Conservation (phyloP, 345 rosid species). For the Brassica incana region DNA sequence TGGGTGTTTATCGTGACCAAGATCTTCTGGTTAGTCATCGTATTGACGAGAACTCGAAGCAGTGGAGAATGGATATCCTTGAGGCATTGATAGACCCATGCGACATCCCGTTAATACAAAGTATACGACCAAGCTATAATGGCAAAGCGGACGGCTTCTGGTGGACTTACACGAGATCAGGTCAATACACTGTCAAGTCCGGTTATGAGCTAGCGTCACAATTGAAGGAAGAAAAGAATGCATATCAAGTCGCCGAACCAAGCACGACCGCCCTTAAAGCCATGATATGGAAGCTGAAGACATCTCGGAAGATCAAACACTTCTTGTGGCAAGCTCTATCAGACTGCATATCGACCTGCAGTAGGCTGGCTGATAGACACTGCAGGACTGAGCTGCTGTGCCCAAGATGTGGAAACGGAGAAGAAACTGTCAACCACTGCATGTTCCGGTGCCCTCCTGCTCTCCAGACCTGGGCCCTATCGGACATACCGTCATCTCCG, state of each 20-base stretch:
- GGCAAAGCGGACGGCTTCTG: not conserved
- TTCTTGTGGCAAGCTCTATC: not conserved
- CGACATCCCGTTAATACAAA: not conserved
- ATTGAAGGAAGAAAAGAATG: no score
- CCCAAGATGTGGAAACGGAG: not conserved
- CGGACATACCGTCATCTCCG: not conserved
- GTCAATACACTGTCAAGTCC: not conserved
- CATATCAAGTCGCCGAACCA: not conserved
- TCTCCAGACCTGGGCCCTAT: not conserved
- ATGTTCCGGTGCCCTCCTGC: not conserved
- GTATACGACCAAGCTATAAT: not conserved
- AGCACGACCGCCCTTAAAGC: not conserved
- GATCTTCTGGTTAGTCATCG: not conserved
- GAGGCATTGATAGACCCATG: not conserved
- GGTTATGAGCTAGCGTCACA: not conserved
- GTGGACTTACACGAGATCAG: not conserved
- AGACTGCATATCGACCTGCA: not conserved
- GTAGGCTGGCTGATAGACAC: not conserved
- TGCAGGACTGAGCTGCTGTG: not conserved
- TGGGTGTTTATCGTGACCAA: not conserved
- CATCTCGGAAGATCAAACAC: not conserved
- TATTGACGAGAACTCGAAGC: not conserved
- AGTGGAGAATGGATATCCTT: not conserved
- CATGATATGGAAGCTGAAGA: not conserved
- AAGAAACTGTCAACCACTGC: not conserved